Base-by-base conservation (phyloP, 768 basidiomycete species). In the Boletales sp. region DNA sequence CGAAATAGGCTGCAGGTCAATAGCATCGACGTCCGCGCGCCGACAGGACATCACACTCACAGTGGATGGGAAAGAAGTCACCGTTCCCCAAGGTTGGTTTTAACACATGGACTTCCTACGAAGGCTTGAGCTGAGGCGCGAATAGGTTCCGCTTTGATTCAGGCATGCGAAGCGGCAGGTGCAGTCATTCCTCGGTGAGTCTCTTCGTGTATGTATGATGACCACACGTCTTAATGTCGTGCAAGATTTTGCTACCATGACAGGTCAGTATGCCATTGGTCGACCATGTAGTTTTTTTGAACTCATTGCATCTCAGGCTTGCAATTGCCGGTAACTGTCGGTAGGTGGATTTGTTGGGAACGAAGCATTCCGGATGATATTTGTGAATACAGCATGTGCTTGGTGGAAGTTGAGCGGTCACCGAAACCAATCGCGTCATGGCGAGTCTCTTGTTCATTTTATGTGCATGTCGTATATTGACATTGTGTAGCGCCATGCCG, bases 291-390 rank as follows among this genome's bases (percentile, higher is more conserved):
- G 30, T 35, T 41, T 43, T 35, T 43, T 35, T 21, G 36, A n/a
- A 17, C 43, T 51, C 32, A 58, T 4, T n/a, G 17, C 41, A 18
- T 44, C n/a, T 45, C 47, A 89, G 94, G 61, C 82, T 97, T 21
- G 93, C 94, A 43, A 94, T 98, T 63, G 95, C 95, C 59, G 95
- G 95, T 45, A 97, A 98, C 68, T 97, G 95, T 74, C 89, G 90
- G 90, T 90, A 57, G 69, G 86, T 70, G 8, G 24, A 42, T 27
- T 50, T 40, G 46, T 49, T 42, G 19, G 18, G 18, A 7, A 21
- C 24, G 30, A 56, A 38, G 54, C 32, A 27, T 39, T 40, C 41
- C 18, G 41, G 42, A 47, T 59, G 38, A 55, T 40, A 9, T 29
- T 42, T 24, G 38, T 38, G 49, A 13, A 34, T 32, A 5, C 54